Evolutionary conservation across 176 grass and related monocot genomes (phyloP).

Genomic region (Cenchrus purpureus): DNA sequence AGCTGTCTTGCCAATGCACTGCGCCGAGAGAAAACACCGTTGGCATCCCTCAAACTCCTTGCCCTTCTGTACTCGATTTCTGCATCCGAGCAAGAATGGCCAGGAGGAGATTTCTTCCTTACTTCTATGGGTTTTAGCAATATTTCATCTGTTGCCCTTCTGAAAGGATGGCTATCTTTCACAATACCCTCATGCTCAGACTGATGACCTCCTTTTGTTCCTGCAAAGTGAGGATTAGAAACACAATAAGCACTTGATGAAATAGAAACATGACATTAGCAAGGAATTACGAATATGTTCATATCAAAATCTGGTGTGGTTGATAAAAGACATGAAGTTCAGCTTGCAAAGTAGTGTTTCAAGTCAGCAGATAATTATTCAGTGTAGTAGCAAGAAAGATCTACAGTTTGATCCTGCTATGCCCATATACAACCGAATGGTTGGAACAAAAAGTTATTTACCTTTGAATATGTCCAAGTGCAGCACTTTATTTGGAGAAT

Average conservation of each 20-base stretch:
- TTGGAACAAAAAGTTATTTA: slow-evolving; percentile 19
- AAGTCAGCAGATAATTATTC: neutral
- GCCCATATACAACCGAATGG: neutral
- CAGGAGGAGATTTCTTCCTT: slow-evolving; percentile 64
- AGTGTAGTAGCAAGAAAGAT: neutral
- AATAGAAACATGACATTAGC: slow-evolving; percentile 23
- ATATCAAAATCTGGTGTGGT: slow-evolving; percentile 24
- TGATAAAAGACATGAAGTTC: slow-evolving; percentile 11
- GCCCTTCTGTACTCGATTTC: slow-evolving; percentile 93
- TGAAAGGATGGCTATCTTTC: slow-evolving; percentile 68
- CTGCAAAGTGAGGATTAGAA: slow-evolving; percentile 17
- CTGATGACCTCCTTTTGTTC: slow-evolving; percentile 43
- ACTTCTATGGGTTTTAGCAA: slow-evolving; percentile 59
- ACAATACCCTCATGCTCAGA: slow-evolving; percentile 13
- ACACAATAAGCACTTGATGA: slow-evolving; percentile 12
- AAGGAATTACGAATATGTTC: neutral
- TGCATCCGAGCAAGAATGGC: slow-evolving; percentile 85
- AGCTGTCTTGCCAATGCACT: slow-evolving; percentile 69
- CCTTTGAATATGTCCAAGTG: slow-evolving; percentile 51
- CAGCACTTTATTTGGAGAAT: slow-evolving; percentile 41
- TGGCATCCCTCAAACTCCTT: slow-evolving; percentile 96
- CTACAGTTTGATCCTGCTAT: slow-evolving; percentile 4
- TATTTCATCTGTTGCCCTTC: slow-evolving; percentile 57
- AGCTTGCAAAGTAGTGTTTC: neutral
- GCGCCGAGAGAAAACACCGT: slow-evolving; percentile 66